Conservation (phyloP, 1,139 yeast species). For the Yueomyces sp. region DNA sequence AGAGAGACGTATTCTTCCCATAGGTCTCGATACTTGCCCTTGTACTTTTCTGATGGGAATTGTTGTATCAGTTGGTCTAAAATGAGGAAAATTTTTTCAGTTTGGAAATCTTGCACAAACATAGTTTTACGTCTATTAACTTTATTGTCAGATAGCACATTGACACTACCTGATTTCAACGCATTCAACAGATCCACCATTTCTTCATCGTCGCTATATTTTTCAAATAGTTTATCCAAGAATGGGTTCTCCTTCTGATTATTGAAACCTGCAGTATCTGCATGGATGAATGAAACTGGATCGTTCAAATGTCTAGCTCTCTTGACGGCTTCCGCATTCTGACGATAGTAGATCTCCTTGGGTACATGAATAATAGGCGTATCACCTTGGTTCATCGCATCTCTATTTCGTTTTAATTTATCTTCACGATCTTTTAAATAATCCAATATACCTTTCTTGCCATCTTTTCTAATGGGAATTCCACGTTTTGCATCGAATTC, state of each 20-base stretch:
- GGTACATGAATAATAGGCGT: constrained; percentile 22
- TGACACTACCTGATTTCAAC: constrained; percentile 21
- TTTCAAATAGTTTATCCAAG: constrained; percentile 12
- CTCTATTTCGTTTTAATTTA: constrained; percentile 16
- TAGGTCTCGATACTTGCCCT: constrained; percentile 11
- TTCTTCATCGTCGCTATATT: constrained; percentile 13
- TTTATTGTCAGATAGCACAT: constrained; percentile 7
- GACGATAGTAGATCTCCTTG: constrained; percentile 15
- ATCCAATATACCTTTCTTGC: constrained; percentile 21
- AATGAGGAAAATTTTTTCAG: constrained; percentile 15
- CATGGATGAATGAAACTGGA: not conserved
- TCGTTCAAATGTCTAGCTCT: not conserved
- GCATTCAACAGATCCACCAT: constrained; percentile 16
- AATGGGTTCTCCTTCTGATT: constrained; percentile 1
- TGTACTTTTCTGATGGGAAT: constrained; percentile 21
- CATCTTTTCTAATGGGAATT: constrained; percentile 21
- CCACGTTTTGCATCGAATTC: constrained; percentile 11
- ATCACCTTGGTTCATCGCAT: constrained; percentile 15
- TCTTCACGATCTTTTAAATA: constrained; percentile 16
- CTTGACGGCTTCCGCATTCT: not conserved
- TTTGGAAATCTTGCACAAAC: constrained; percentile 23
- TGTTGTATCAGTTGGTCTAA: constrained; percentile 17
- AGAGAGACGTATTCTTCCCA: constrained; percentile 10
- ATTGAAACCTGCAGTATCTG: not conserved
- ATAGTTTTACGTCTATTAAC: constrained; percentile 18